These are phyloP conservation scores for Colletotrichum sp. DNA, from an alignment of 2,329 filamentous ascomycete genomes.

Conservation along the genomic window DNA sequence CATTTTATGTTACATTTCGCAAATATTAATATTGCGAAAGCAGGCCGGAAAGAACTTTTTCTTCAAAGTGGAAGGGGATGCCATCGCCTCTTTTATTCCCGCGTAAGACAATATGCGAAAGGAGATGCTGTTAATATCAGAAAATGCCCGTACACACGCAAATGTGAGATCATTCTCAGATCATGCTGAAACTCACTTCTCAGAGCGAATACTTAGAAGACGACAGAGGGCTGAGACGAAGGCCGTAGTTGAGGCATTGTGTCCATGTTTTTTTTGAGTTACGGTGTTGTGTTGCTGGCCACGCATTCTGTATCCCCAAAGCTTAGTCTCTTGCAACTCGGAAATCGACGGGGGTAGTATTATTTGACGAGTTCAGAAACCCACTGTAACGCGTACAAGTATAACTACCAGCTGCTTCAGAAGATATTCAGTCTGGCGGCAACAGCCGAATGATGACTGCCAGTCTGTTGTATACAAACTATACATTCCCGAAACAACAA, in stretches of 20 bases:
- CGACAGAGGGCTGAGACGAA: not conserved
- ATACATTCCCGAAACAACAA: fast-evolving
- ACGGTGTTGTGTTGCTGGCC: not conserved
- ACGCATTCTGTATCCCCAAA: not conserved
- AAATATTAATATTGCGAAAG: not conserved
- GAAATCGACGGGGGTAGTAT: not conserved
- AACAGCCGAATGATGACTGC: not conserved
- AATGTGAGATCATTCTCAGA: not conserved
- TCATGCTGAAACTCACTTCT: not conserved
- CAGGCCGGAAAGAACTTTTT: not conserved
- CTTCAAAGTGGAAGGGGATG: not conserved
- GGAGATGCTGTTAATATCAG: not conserved
- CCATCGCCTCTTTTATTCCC: too few species aligned
- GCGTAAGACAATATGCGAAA: too few species aligned
- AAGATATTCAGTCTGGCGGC: not conserved
- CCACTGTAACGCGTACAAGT: too few species aligned
- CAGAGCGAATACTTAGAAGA: not conserved
- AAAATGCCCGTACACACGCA: not conserved
- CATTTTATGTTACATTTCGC: not conserved
- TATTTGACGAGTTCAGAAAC: not conserved
- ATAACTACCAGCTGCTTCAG: not conserved
- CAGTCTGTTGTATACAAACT: not conserved
- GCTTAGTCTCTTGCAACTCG: too few species aligned
- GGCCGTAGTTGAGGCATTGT: fast-evolving
- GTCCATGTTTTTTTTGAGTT: not conserved